Base-by-base conservation (phyloP, 306 rosid species). In the Quercus alba region DNA sequence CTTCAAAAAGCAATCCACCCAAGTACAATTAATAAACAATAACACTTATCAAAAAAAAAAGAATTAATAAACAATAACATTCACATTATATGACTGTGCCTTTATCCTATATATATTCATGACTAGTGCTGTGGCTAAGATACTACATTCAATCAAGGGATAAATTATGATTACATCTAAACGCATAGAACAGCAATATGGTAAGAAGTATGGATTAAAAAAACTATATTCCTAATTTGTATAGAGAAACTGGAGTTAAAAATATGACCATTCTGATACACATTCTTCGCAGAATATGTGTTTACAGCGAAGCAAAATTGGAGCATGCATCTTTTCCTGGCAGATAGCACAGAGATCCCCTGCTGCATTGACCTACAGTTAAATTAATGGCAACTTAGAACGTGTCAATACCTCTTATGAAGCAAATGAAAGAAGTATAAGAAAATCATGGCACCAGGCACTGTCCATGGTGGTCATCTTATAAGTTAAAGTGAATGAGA, bases 321-420 rank as follows among this genome's bases (percentile, higher is more conserved):
- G 99, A 71, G 94, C 89, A 79, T 91, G 98, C 98, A 96, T 96
- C 93, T 96, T 93, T 87, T 96, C 99, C 87, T 96, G 99, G 88
- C 99, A 96, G 86, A 95, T 95, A 46, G 99, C 97, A 85, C 99
- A 95, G 33, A 96, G 90, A 90, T 96, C 98, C 52, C 99, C 98
- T 4, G 91, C 97, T 56, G 97, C 93, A 80, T 79, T 84, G 57
- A 91, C 98, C 99, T 96, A 90, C 81, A 85, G 85, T 81, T 76
- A 13, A 77, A 77, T 35, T 68, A 52, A 67, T 59, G 18, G 6
- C 72, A 51, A 51, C 51, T 80, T 75, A 41, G 72, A 35, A 68
- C 11, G 18, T n/a, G 26, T 33, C 19, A 10, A 30, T 31, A 6
- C 14, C 17, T 66, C 71, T 30, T 30, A 31, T 33, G 26, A 33